phyloP scores from a whole-genome alignment of 768 basidiomycete species.

The Rhizopogon vesiculosus region DNA sequence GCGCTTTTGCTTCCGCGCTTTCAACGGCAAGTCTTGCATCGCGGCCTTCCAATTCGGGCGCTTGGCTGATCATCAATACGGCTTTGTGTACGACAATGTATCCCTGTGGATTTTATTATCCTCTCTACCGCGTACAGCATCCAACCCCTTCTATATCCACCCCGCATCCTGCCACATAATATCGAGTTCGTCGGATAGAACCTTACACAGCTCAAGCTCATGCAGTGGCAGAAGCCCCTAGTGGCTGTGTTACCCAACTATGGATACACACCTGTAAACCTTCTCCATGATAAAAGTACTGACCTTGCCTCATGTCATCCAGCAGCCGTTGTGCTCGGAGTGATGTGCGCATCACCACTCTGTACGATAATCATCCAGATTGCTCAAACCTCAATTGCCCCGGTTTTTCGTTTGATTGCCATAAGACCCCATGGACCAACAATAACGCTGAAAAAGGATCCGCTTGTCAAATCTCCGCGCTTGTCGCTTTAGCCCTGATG shows the following conservation, averaged over 20 bases:
- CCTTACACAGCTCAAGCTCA: too few relatives aligned
- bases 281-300: neutral
- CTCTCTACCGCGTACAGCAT: neutral
- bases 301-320: conserved; percentile 1
- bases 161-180: neutral
- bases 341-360: neutral
- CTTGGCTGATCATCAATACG: conserved; percentile 16
- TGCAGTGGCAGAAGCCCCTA: neutral
- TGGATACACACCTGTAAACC: neutral
- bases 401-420: conserved; percentile 10
- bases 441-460: conserved; percentile 23
- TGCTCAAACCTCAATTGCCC: neutral
- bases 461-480: conserved; percentile 23
- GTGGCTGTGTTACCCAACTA: conserved; percentile 1
- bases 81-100: conserved; percentile 1
- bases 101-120: neutral
- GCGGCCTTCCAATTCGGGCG: conserved; percentile 14
- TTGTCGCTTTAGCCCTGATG: conserved; percentile 20
- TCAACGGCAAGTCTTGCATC: conserved; percentile 5
- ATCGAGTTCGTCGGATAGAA: neutral
- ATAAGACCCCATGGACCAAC: conserved; percentile 7
- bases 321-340: conserved; percentile 15
- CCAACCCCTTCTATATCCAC: neutral
- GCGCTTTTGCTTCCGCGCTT: conserved; percentile 19
- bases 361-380: conserved; percentile 3